Evolutionary conservation across 1,284 basidiomycete species (phyloP).

Genomic region (Pseudozyma tsukubaensis): DNA sequence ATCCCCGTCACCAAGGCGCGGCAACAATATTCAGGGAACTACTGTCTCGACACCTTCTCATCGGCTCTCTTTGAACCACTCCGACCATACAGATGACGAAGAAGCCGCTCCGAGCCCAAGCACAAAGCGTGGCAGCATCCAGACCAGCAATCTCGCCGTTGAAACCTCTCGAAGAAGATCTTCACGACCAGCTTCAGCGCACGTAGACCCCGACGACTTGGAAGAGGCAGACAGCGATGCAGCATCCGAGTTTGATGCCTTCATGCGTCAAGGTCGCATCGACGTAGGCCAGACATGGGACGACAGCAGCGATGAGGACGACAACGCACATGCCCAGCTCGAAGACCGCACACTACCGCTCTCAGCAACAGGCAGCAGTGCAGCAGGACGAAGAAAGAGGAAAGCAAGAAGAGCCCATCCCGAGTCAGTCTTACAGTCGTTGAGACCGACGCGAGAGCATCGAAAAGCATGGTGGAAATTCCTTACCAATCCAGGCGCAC

Average conservation of each 20-base stretch:
- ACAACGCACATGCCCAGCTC: constrained; percentile 7
- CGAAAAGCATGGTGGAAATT: constrained; percentile 49
- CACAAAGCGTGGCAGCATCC: neutral
- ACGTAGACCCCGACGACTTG: constrained; percentile 27
- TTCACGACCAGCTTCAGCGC: constrained; percentile 1
- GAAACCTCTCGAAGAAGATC: constrained; percentile 1
- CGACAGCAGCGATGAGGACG: constrained; percentile 55
- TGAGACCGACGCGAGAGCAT: constrained; percentile 34
- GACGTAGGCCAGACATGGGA: constrained; percentile 51
- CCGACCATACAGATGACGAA: neutral
- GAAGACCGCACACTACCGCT: constrained; percentile 34
- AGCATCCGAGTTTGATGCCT: constrained; percentile 40
- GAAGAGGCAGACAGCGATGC: constrained; percentile 50
- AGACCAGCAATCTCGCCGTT: neutral
- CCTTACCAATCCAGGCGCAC: constrained; percentile 51
- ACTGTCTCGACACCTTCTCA: constrained; percentile 27
- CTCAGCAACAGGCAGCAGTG: constrained; percentile 21
- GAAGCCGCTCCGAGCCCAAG: neutral
- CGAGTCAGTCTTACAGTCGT: constrained; percentile 31
- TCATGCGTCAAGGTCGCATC: constrained; percentile 43
- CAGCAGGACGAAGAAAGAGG: constrained; percentile 6
- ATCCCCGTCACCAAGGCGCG: constrained; percentile 1
- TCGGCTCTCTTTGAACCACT: constrained; percentile 16
- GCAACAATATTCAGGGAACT: constrained; percentile 3
- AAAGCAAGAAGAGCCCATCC: constrained; percentile 8